Evolutionary conservation across 2,329 filamentous ascomycete species (phyloP).

Genomic region (Alternaria panax): DNA sequence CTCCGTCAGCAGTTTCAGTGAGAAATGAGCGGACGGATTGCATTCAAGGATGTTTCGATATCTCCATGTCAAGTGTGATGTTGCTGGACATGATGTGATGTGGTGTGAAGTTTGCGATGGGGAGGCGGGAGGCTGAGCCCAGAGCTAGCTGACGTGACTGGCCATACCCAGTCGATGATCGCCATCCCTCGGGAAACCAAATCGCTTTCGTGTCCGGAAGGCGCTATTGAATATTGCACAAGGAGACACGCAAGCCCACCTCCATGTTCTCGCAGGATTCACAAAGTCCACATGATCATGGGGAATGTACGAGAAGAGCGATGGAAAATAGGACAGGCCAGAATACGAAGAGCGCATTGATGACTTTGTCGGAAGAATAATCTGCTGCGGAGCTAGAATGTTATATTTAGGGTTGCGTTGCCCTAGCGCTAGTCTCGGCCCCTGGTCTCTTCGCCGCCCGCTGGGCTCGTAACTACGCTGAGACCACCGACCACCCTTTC

Average conservation of each 20-base stretch:
- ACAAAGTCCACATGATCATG: background rate
- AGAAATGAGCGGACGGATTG: background rate
- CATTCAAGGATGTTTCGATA: background rate
- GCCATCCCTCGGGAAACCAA: slow-evolving; percentile 3
- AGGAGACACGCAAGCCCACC: background rate
- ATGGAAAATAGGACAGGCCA: background rate
- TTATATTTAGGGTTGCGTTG: slow-evolving; percentile 17
- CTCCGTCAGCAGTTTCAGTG: slow-evolving; percentile 9
- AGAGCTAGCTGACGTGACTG: background rate
- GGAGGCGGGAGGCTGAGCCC: background rate
- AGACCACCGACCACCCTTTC: slow-evolving; percentile 7
- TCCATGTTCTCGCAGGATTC: background rate
- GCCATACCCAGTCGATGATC: background rate
- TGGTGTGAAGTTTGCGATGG: background rate
- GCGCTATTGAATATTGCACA: background rate
- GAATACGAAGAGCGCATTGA: slow-evolving; percentile 9
- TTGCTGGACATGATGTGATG: background rate
- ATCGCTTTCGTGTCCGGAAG: background rate
- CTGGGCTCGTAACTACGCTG: slow-evolving; percentile 6
- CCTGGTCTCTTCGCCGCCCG: slow-evolving; percentile 8
- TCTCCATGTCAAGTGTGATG: background rate
- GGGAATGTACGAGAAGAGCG: background rate
- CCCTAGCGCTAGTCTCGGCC: slow-evolving; percentile 7
- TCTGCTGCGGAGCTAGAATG: slow-evolving; percentile 15
- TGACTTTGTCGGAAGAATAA: slow-evolving; percentile 1